Percentiles rank a stretch among this genome's conserved stretches.
Evolutionary conservation across 2,329 filamentous ascomycete species (phyloP).

Genomic region (Domatiomyces globalis): DNA sequence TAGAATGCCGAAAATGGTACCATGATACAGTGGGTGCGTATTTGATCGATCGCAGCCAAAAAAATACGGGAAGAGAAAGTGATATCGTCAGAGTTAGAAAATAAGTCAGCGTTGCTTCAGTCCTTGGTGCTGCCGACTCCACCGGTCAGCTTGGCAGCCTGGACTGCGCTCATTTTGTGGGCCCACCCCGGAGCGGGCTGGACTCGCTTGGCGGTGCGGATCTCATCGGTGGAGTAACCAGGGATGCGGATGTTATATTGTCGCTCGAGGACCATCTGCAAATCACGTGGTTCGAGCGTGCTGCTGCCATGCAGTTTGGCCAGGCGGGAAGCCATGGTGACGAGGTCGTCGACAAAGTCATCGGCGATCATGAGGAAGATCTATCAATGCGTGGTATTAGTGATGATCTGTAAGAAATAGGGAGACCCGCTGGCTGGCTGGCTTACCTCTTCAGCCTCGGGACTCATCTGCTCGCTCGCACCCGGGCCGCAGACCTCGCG

Average conservation of each 20-base stretch:
- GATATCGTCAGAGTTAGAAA: too few relatives aligned
- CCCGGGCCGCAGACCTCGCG: constrained; percentile 73
- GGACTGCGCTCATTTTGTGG: constrained; percentile 91
- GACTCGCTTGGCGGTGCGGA: constrained; percentile 85
- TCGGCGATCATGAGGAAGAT: constrained; percentile 80
- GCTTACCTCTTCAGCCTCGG: constrained; percentile 87
- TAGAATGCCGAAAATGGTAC: too few relatives aligned
- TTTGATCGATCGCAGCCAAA: too few relatives aligned
- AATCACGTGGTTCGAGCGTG: constrained; percentile 74
- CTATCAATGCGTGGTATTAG: constrained; percentile 30
- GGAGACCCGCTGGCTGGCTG: neutral
- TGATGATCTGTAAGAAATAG: constrained; percentile 1
- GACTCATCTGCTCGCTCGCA: constrained; percentile 59
- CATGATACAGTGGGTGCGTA: too few relatives aligned
- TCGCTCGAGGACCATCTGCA: constrained; percentile 69
- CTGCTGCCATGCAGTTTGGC: constrained; percentile 87
- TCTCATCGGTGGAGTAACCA: constrained; percentile 85
- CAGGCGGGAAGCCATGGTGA: constrained; percentile 73
- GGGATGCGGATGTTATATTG: constrained; percentile 87
- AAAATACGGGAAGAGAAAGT: too few relatives aligned
- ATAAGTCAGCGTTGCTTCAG: neutral
- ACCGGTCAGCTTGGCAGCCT: constrained; percentile 35
- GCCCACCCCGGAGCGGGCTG: constrained; percentile 82
- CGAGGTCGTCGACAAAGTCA: constrained; percentile 84
- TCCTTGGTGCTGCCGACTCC: constrained; percentile 3